Base-by-base conservation (phyloP, 2,329 filamentous ascomycete genomes). In the Cryphonectria parasitica region DNA sequence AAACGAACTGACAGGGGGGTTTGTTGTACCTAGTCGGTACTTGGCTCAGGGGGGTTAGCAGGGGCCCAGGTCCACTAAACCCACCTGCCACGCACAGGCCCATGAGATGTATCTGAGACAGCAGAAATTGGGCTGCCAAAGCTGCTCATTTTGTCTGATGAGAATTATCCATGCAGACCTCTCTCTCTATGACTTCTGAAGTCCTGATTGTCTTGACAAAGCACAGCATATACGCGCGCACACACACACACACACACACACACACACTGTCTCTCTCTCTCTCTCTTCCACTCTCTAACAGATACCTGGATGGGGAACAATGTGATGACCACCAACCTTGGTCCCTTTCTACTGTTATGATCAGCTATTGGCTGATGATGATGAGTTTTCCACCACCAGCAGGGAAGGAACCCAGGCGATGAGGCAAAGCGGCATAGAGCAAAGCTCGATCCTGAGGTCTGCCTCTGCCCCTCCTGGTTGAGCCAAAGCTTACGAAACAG, bases 1-100 rank as follows among this genome's bases (percentile, higher is more conserved):
- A 71, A 72, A 72, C 69, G 43, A 69, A 70, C 66, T 43, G 66
- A 69, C 71, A 70, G 66, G 71, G 69, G 71, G 56, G 36, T 11
- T 39, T n/a, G 66, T 61, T 70, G 66, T 72, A 72, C 71, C 54
- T 64, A 15, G 63, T 28, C 58, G 66, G 71, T 72, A 72, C 69
- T 66, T 66, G 28, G 54, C 39, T 69, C 62, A 69, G 68, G 68
- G 68, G 52, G 68, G 41, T 34, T 17, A 31, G 43, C 52, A 52
- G 68, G 68, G 41, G 49, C 36, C 61, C n/a, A 15, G 28, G 39
- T 62, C 68, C 68, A 70, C 68, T 34, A 45, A 62, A 31, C 34
- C 58, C 64, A 66, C 68, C 43, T 65, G 62, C 67, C 64, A 45
- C 43, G 68, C 68, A 68, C 64, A 70, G 71, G 71, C 64, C 71